These are phyloP conservation scores for Ampelomyces quisqualis DNA, from an alignment of 2,329 filamentous ascomycete genomes.

Conservation along the genomic window DNA sequence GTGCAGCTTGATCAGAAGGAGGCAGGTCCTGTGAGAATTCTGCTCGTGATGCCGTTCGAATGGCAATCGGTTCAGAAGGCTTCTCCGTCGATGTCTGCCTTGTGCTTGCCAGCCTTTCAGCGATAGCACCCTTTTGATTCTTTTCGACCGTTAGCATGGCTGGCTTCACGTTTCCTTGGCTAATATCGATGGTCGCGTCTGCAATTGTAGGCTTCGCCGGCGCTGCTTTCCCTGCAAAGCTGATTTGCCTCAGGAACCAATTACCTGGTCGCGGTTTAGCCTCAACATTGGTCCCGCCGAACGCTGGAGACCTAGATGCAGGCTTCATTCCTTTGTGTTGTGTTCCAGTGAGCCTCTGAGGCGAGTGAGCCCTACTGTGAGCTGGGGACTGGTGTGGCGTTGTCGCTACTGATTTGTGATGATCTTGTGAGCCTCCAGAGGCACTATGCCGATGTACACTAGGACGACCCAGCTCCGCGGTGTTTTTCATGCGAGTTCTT, in stretches of 20 bases:
- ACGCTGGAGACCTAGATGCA: slow-evolving; percentile 4
- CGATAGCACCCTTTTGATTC: slow-evolving; percentile 41
- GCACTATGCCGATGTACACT: slow-evolving; percentile 23
- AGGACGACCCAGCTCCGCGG: slow-evolving; percentile 12
- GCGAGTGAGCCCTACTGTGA: slow-evolving; percentile 33
- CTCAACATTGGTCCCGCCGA: slow-evolving; percentile 14
- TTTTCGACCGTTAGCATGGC: slow-evolving; percentile 39
- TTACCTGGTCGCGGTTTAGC: slow-evolving; percentile 27
- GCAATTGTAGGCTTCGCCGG: slow-evolving; percentile 33
- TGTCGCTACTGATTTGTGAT: slow-evolving; percentile 16
- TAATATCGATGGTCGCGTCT: slow-evolving; percentile 37
- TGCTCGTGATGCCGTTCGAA: slow-evolving; percentile 33
- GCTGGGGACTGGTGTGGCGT: slow-evolving; percentile 32
- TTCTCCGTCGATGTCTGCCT: slow-evolving; percentile 31
- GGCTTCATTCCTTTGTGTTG: slow-evolving; percentile 12
- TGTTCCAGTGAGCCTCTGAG: slow-evolving; percentile 19
- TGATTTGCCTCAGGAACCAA: slow-evolving; percentile 44
- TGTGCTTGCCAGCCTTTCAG: slow-evolving; percentile 41
- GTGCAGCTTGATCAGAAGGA: slow-evolving; percentile 27
- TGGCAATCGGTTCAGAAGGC: slow-evolving; percentile 43
- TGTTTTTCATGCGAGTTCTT: slow-evolving; percentile 16
- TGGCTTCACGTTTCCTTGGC: slow-evolving; percentile 35
- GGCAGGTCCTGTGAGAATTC: slow-evolving; percentile 27
- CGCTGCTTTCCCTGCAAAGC: slow-evolving; percentile 39
- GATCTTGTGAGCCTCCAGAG: slow-evolving; percentile 29